A percentile compares a stretch with the other conserved stretches of the same genome.
Conservation (phyloP, 192 early-diverging fungal genomes). For the Coemansia sp. region DNA sequence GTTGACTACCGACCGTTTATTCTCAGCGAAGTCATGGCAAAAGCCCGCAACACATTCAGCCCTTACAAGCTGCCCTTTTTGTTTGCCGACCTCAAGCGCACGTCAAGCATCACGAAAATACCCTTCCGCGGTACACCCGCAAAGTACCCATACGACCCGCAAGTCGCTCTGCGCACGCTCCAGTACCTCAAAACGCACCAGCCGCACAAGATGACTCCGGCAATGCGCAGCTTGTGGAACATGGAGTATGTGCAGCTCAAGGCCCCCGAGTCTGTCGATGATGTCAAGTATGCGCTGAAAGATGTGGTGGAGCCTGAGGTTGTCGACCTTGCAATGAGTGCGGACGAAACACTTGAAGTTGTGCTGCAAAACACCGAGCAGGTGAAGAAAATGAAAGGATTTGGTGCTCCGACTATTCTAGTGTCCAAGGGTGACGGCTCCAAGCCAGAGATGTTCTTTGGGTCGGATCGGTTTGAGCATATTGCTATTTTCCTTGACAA, state of each 20-base stretch:
- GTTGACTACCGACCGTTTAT: constrained; percentile 46
- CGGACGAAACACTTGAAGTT: constrained; percentile 13
- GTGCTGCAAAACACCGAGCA: constrained; percentile 19
- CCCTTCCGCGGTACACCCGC: constrained; percentile 38
- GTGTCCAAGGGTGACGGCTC: constrained; percentile 5
- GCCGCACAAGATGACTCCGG: constrained; percentile 21
- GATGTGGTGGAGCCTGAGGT: constrained; percentile 9
- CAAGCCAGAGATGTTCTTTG: constrained; percentile 45
- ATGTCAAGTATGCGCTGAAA: constrained; percentile 29
- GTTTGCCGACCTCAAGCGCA: constrained; percentile 31
- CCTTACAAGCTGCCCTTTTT: constrained; percentile 36
- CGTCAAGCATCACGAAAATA: constrained; percentile 34
- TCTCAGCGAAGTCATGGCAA: constrained; percentile 28
- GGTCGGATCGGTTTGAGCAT: constrained; percentile 49
- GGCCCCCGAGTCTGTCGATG: constrained; percentile 20
- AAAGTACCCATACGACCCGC: constrained; percentile 39
- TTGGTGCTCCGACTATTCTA: constrained; percentile 46
- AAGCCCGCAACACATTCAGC: constrained; percentile 37
- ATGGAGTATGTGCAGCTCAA: constrained; percentile 33
- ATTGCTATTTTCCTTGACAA: constrained; percentile 37
- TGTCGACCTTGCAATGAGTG: constrained; percentile 23
- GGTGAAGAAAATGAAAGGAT: constrained; percentile 23
- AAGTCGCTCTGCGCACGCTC: constrained; percentile 27
- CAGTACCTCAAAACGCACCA: constrained; percentile 28
- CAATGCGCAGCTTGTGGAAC: constrained; percentile 40